Percentiles rank a stretch among this genome's conserved stretches.
Conservation (phyloP, 495 filamentous ascomycete genomes). For the Trichoderma erinaceum region DNA sequence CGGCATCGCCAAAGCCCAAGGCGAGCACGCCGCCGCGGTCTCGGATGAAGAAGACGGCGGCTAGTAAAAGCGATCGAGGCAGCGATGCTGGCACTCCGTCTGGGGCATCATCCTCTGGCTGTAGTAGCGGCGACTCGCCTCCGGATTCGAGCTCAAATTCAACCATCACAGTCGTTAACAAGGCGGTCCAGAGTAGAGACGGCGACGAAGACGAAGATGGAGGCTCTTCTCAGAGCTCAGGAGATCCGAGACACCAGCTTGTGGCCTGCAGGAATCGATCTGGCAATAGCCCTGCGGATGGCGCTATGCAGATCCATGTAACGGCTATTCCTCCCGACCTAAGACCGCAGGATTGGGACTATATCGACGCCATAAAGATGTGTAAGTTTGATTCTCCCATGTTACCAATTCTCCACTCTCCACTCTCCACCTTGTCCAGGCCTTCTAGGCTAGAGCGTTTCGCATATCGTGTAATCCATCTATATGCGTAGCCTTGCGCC, state of each 20-base stretch:
- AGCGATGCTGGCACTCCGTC: slow-evolving; percentile 7
- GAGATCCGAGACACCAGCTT: neutral
- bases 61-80: neutral
- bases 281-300: neutral
- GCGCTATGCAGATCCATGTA: neutral
- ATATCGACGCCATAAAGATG: neutral
- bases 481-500: neutral
- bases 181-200: neutral
- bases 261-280: neutral
- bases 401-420: neutral
- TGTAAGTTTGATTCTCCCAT: neutral
- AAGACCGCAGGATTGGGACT: slow-evolving; percentile 1
- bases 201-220: neutral
- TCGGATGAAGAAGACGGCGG: neutral
- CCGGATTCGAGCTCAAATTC: neutral
- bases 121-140: neutral
- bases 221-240: neutral
- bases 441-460: too few relatives aligned
- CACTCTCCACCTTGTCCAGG: neutral
- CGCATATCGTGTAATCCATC: neutral
- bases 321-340: neutral
- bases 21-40: neutral
- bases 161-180: neutral
- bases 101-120: neutral
- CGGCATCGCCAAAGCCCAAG: neutral